Conservation (phyloP, 768 basidiomycete genomes). For the Tylopilus sp. region DNA sequence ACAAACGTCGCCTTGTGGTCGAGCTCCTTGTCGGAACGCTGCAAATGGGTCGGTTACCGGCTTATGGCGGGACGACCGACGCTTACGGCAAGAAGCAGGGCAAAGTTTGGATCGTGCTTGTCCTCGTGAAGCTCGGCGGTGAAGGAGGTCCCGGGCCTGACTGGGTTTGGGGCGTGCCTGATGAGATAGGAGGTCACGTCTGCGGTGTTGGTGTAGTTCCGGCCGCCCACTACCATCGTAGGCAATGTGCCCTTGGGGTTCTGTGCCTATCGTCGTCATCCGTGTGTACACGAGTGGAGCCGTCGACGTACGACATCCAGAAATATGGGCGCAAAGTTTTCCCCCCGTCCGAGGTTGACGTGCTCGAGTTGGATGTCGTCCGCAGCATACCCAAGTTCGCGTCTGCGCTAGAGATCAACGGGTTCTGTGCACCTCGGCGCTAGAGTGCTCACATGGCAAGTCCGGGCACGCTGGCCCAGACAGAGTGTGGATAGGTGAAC, state of each 20-base stretch:
- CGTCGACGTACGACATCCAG: constrained; percentile 34
- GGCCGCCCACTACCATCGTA: constrained; percentile 36
- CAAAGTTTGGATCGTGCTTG: constrained; percentile 50
- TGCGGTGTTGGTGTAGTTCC: constrained; percentile 37
- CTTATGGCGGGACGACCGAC: background rate
- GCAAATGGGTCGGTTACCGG: background rate
- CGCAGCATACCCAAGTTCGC: constrained; percentile 41
- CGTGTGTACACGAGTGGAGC: background rate
- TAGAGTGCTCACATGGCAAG: constrained; percentile 40
- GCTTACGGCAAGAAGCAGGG: constrained; percentile 39
- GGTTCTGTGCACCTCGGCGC: too few relatives aligned
- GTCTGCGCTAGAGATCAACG: constrained; percentile 27
- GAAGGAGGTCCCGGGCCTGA: constrained; percentile 34
- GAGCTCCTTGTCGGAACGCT: constrained; percentile 48
- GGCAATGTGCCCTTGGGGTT: constrained; percentile 46
- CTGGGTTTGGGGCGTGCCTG: constrained; percentile 35
- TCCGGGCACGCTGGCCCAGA: constrained; percentile 41
- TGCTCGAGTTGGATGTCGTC: constrained; percentile 34
- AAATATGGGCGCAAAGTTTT: constrained; percentile 47
- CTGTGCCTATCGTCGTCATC: constrained; percentile 21
- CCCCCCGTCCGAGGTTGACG: constrained; percentile 44
- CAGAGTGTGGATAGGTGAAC: constrained; percentile 35
- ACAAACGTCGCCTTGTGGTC: constrained; percentile 35
- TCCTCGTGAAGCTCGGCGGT: constrained; percentile 43
- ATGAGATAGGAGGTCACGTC: constrained; percentile 42